Evolutionary conservation across 768 basidiomycete genomes (phyloP), one percentile per base, ranked within the genome.

Genomic region (Cubamyces lactineus): DNA sequence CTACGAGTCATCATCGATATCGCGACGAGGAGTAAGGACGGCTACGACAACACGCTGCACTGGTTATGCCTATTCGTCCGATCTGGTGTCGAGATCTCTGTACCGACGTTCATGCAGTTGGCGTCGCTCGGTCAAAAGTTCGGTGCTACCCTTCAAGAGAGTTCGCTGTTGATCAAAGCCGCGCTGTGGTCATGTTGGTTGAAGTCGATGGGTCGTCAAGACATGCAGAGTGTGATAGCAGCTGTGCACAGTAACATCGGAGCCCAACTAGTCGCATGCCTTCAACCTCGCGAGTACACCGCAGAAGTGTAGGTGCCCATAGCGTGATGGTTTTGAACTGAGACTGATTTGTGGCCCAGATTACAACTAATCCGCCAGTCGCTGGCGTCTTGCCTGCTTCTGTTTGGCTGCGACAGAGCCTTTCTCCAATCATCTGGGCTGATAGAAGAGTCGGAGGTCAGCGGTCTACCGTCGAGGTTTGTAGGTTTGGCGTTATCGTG

Each of bases 1-100:
- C 84, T 89, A 80, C 77, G 78, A 38, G 75, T 80, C 13, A 72
- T 89, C 21, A 71, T 77, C 24, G 74, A 75, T 23, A 70, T 77
- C 17, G 84, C 84, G 0, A 74, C 72, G 1, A 72, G 77, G 59
- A 79, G 78, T 34, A 63, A 70, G 43, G 73, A 78, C 7, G 81
- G 82, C 17, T 76, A 86, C 43, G 68, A 74, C 21, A 78, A 75
- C 34, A 79, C 82, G 41, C 70, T 91, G 39, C 75, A 77, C 46
- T 89, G 87, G 85, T 78, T 92, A 19, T 78, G 79, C 45, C 72
- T 86, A 45, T 78, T 90, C 66, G 80, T 87, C 23, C 76, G 78
- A 50, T 88, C 89, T 7, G 89, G 87, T 2, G 80, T 90, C 26
- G 84, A 87, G 41, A 78, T 92, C 34, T 81, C 89, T 2, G 73